Evolutionary conservation across 2,329 filamentous ascomycete species (phyloP), one percentile per base, ranked within the genome.

Genomic region (Ascomycota sp.): DNA sequence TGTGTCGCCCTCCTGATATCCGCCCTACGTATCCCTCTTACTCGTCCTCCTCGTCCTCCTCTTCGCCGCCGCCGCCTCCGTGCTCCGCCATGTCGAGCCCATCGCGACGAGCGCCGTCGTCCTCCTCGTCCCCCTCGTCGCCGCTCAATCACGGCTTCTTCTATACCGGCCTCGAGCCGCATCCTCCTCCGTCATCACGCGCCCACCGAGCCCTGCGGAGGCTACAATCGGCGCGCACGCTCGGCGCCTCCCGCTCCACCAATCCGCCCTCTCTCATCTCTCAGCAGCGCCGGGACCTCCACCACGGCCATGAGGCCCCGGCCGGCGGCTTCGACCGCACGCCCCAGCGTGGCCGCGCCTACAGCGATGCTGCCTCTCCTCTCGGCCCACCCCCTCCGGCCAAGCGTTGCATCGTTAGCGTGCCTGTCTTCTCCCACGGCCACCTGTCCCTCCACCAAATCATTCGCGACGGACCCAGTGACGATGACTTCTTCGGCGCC

Each of bases 381-480:
- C 42, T 54, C 38, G 33, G 51, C 44, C 44, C 59, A 40, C 37
- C 51, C 38, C 44, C 51, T 24, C 47, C 52, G 27, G 40, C 52
- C 40, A 53, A 51, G 38, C 51, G 55, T 27, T 43, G 49, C n/a
- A 45, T 61, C 49, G 30, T 55, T 53, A 39, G 59, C 44, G 57
- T 57, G 35, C 55, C 55, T 27, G 51, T 56, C 36, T 57, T 57
- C 37, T 57, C 67, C 24, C 67, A 74, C 43, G 55, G 60, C n/a
- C 53, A 57, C 37, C 56, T 76, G 46, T 67, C 68, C 16, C 55
- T 93, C 25, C 81, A 92, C 48, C 63, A 71, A 40, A 64, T 92
- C 31, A 62, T 93, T 32, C 72, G 80, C 42, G 81, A 86, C 40
- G 84, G 83, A 0, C 81, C 83, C 2, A 69, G 72, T 2, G 66